Evolutionary conservation across 306 rosid genomes (phyloP).

Genomic region (Pachyrhizus erosus): DNA sequence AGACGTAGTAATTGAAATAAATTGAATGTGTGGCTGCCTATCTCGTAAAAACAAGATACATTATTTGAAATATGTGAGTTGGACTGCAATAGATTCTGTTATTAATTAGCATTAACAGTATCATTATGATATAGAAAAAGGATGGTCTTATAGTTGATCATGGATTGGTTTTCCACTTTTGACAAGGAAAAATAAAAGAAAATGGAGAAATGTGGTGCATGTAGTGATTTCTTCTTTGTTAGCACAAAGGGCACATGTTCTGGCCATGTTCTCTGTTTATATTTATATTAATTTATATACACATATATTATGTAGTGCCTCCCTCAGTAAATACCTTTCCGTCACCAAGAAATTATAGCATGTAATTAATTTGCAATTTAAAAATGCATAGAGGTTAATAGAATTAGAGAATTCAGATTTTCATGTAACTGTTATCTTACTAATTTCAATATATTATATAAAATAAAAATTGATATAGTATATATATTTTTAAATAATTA

Average conservation of each 20-base stretch:
- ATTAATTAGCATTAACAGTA: background rate
- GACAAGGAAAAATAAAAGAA: background rate
- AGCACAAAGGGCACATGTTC: background rate
- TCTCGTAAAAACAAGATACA: constrained; percentile 36
- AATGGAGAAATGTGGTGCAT: constrained; percentile 1
- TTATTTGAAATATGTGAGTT: constrained; percentile 41
- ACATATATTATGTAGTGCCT: background rate
- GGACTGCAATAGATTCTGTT: background rate
- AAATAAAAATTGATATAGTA: no score
- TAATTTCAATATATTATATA: background rate
- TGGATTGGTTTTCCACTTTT: background rate
- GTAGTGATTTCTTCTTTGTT: background rate
- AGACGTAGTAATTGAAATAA: background rate
- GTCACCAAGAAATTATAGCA: background rate
- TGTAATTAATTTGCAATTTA: background rate
- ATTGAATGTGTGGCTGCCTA: background rate
- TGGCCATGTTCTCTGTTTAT: constrained; percentile 26
- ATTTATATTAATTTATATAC: background rate
- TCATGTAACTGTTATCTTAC: background rate
- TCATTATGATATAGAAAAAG: background rate
- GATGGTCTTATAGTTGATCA: background rate
- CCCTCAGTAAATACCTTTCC: background rate
- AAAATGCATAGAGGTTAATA: background rate
- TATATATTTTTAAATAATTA: no score
- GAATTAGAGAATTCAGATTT: background rate